Base-by-base conservation (phyloP, 2,329 filamentous ascomycete species). In the Akanthomyces uredinophilus region DNA sequence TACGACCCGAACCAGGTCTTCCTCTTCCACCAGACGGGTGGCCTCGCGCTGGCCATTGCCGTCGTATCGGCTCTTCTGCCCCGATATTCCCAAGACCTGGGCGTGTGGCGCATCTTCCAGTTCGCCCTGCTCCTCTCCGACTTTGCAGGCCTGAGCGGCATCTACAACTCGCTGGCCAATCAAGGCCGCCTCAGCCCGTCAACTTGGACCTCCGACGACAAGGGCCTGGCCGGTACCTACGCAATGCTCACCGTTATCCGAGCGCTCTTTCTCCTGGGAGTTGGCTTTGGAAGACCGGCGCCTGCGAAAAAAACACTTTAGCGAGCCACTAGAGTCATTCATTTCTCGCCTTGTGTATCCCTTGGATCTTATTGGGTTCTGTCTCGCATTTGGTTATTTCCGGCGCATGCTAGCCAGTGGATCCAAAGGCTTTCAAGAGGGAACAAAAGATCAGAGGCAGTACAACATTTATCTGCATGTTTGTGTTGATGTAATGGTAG, bases 1-100 rank as follows among this genome's bases (percentile, higher is more conserved):
- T 64, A 64, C 62, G 56, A 65, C 54, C 63, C 46, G 16, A 60
- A 41, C 39, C 63, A 66, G 27, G 65, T 64, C n/a, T 65, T 68
- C 27, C 62, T 68, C 27, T 66, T 67, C 13, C 66, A 68, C 43
- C 68, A 69, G 49, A 39, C 59, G 3, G 66, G 66, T 29, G 67
- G 65, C 18, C 64, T 67, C 24, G 61, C 67, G 29, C 37, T 66
- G 0, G 64, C 66, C 37, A 51, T 65, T 20, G 66, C 65, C 1
- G 59, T 65, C 24, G 50, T 68, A 13, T 60, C 65, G 3, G 63
- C 65, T n/a, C 20, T 66, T 4, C 35, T 70, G 32, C 64, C 66
- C 10, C 68, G 68, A 5, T 65, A 64, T 13, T 64, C 68, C 0
- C 22, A 60, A 2, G 66, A 70, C 20, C 41, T 69, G 0, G 32